Conservation (phyloP, 345 rosid genomes). For the Melastoma malabathricum region DNA sequence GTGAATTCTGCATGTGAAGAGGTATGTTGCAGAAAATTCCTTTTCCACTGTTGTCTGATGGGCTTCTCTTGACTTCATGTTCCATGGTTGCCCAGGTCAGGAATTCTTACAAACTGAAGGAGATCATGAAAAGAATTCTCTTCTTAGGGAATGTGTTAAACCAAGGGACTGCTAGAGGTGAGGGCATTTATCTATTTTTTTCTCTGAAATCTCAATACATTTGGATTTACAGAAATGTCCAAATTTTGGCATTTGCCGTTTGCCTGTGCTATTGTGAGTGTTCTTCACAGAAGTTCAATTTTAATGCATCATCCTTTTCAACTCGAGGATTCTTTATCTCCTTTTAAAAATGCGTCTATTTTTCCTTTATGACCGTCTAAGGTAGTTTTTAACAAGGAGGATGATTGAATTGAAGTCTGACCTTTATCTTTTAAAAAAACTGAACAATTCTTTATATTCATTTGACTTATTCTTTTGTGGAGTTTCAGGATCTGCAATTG, state of each 20-base stretch:
- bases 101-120: constrained; percentile 66
- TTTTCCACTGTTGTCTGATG: neutral
- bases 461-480: neutral
- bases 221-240: too few relatives aligned
- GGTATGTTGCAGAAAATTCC: constrained; percentile 25
- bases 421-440: neutral
- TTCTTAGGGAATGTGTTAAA: constrained; percentile 79
- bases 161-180: constrained; percentile 99
- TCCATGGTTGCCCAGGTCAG: constrained; percentile 49
- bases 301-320: too few relatives aligned
- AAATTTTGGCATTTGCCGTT: too few relatives aligned
- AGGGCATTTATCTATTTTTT: constrained; percentile 8
- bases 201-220: neutral
- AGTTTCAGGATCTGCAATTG: constrained; percentile 83
- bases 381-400: neutral
- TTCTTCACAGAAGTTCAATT: too few relatives aligned
- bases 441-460: neutral
- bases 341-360: neutral
- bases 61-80: constrained; percentile 1
- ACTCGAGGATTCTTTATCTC: neutral
- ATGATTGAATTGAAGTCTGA: neutral
- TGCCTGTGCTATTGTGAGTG: too few relatives aligned
- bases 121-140: constrained; percentile 89
- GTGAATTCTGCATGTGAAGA: constrained; percentile 90
- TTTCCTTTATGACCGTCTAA: neutral